Conservation (phyloP, 1,284 basidiomycete species). For the Xerocomus cyaneibrunnescens region DNA sequence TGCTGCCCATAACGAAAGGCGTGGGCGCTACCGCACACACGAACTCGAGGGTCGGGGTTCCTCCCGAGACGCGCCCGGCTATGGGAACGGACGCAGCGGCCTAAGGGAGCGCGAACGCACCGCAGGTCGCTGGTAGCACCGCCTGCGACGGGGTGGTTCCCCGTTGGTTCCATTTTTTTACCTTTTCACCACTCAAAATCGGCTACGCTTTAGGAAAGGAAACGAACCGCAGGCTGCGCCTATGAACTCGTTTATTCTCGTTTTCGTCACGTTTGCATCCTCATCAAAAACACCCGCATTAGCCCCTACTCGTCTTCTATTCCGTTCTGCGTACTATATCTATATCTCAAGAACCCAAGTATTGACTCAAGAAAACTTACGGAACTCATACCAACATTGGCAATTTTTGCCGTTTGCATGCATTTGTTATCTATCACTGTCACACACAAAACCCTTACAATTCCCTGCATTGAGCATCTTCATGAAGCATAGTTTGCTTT, state of each 20-base stretch:
- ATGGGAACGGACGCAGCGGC: constrained; percentile 57
- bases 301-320: constrained; percentile 29
- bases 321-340: constrained; percentile 38
- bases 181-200: constrained; percentile 13
- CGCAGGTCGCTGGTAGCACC: constrained; percentile 32
- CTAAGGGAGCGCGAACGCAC: constrained; percentile 50
- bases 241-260: constrained; percentile 21
- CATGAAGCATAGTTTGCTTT: constrained; percentile 25
- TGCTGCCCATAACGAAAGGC: constrained; percentile 28
- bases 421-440: constrained; percentile 38
- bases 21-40: constrained; percentile 49
- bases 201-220: constrained; percentile 11
- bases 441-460: constrained; percentile 27
- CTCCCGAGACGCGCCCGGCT: constrained; percentile 48
- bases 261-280: constrained; percentile 20
- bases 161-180: neutral
- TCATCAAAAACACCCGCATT: constrained; percentile 29
- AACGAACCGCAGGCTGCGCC: constrained; percentile 30
- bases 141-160: neutral
- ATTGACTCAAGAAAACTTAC: constrained; percentile 33
- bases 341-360: constrained; percentile 37
- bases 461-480: constrained; percentile 31
- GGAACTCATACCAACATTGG: constrained; percentile 38
- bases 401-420: constrained; percentile 28
- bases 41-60: constrained; percentile 46